These are phyloP conservation scores for Mortierella sp. DNA, from an alignment of 371 early-diverging fungal genomes.

Conservation along the genomic window DNA sequence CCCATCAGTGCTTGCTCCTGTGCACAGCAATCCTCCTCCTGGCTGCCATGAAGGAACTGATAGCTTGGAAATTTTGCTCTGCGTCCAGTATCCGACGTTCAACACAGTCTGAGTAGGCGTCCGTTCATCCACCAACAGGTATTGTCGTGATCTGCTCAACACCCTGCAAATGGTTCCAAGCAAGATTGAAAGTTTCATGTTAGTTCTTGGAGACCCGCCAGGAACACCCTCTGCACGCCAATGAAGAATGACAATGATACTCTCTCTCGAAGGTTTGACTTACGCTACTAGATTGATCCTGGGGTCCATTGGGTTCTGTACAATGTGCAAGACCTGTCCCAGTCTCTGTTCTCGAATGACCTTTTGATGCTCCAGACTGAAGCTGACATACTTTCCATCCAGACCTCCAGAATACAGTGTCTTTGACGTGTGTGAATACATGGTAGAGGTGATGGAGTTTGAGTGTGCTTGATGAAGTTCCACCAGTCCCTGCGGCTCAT, in stretches of 20 bases:
- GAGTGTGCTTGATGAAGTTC: slow-evolving; percentile 19
- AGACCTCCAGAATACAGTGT: slow-evolving; percentile 25
- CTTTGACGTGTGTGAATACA: slow-evolving; percentile 24
- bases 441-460: neutral
- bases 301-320: slow-evolving; percentile 35
- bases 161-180: neutral
- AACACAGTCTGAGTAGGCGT: slow-evolving; percentile 5
- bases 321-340: slow-evolving; percentile 10
- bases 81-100: neutral
- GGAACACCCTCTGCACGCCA: neutral
- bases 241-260: neutral
- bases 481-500: slow-evolving; percentile 12
- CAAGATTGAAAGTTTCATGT: neutral
- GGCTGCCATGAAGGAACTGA: slow-evolving; percentile 40
- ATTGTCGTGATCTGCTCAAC: slow-evolving; percentile 4
- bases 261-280: too few relatives aligned
- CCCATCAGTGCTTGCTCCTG: slow-evolving; percentile 8
- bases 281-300: slow-evolving; percentile 30
- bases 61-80: slow-evolving; percentile 4
- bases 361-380: slow-evolving; percentile 11
- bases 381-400: slow-evolving; percentile 25
- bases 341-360: slow-evolving; percentile 1
- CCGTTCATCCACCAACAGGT: slow-evolving; percentile 26
- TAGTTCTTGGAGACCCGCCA: too few relatives aligned
- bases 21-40: slow-evolving; percentile 29